phyloP scores from a whole-genome alignment of 306 rosid species.

The Luffa aegyptiaca region DNA sequence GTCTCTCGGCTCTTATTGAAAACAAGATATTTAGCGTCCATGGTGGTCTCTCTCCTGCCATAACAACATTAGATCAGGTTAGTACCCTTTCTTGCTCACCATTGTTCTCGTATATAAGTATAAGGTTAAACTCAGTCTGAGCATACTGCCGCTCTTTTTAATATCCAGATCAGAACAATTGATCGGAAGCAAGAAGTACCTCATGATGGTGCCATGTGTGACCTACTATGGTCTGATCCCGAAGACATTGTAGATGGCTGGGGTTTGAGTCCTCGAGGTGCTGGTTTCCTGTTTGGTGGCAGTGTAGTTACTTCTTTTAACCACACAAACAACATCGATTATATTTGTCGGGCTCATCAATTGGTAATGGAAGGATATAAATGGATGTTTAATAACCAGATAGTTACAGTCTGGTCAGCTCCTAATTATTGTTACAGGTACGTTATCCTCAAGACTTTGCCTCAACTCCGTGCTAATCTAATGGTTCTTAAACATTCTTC shows the following conservation, averaged over 20 bases:
- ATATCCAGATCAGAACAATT: conserved; percentile 72
- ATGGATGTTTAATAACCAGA: conserved; percentile 98
- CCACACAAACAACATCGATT: conserved; percentile 87
- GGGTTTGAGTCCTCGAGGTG: conserved; percentile 99
- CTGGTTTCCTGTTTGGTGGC: conserved; percentile 94
- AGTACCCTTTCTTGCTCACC: conserved; percentile 3
- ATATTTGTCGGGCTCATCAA: conserved; percentile 98
- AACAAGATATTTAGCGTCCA: conserved; percentile 93
- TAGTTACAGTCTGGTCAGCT: conserved; percentile 99
- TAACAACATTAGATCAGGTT: conserved; percentile 92
- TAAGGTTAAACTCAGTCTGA: neutral
- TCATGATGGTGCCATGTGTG: conserved; percentile 99
- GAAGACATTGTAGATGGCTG: conserved; percentile 98
- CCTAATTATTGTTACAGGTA: conserved; percentile 99
- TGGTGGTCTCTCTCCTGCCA: conserved; percentile 98
- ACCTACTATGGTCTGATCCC: conserved; percentile 97
- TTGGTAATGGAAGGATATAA: conserved; percentile 99
- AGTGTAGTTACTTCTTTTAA: conserved; percentile 78
- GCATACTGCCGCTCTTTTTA: conserved; percentile 6
- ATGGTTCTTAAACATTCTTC: conserved; percentile 13
- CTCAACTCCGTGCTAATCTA: conserved; percentile 8
- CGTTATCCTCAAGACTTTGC: conserved; percentile 1
- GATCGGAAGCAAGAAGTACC: conserved; percentile 99
- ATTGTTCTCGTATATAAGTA: neutral
- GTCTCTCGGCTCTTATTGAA: conserved; percentile 93